These are phyloP conservation scores for Pelargonium citronellum DNA, from an alignment of 441 rosid species.

Conservation along the genomic window DNA sequence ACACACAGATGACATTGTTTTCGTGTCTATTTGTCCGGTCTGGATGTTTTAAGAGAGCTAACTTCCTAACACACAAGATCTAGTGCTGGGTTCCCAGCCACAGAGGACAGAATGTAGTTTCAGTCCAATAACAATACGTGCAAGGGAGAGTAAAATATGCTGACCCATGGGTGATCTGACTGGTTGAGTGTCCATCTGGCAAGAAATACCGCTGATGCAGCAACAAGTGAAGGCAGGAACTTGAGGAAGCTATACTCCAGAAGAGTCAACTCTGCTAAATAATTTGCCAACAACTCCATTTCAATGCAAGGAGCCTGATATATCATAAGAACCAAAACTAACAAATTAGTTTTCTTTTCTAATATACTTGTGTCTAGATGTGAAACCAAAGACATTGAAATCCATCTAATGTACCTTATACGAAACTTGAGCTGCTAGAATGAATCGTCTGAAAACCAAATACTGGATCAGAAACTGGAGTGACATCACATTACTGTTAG, in stretches of 20 bases:
- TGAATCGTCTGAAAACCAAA: constrained; percentile 47
- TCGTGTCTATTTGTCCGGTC: neutral
- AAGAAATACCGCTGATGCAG: constrained; percentile 69
- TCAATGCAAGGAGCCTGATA: constrained; percentile 51
- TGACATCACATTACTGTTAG: neutral
- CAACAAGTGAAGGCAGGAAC: constrained; percentile 51
- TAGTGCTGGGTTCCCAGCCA: no score
- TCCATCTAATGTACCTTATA: constrained; percentile 31
- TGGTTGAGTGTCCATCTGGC: constrained; percentile 68
- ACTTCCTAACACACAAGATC: no score
- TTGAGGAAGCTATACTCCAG: constrained; percentile 44
- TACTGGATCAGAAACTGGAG: neutral
- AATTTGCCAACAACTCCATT: constrained; percentile 51
- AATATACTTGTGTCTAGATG: no score
- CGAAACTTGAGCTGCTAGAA: constrained; percentile 63
- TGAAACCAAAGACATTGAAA: no score
- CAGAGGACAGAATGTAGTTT: no score
- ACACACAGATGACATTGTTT: no score
- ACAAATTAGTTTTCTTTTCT: neutral
- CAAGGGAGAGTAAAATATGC: constrained; percentile 15
- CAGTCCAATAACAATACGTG: no score
- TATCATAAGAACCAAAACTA: constrained; percentile 1
- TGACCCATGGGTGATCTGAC: constrained; percentile 59
- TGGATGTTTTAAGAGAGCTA: no score
- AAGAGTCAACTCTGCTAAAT: constrained; percentile 54